Evolutionary conservation across 805 yeast genomes (phyloP), one percentile per base, ranked within the genome.

Genomic region (Wickerhamomyces chaumierensis): DNA sequence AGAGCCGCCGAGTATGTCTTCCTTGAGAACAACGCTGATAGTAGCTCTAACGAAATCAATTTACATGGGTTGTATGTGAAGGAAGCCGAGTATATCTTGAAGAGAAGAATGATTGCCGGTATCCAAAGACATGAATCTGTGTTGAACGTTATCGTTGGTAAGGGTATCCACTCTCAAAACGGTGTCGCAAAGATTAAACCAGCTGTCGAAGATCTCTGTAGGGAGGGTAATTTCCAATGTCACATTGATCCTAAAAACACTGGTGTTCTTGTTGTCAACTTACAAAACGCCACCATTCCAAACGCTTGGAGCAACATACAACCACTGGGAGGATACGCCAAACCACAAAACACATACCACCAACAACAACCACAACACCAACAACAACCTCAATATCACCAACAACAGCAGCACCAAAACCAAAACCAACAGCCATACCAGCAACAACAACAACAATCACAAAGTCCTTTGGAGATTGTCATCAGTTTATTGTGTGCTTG

Each of bases 1-100:
- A 75, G 78, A 57, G 98, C 97, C 4, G 96, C 96, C 1, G 85
- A 79, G 56, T 87, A 79, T 52, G 95, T 84, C 2, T 90, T 90
- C 57, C 65, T 78, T 33, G 88, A 82, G 47, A 90, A 90, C 58
- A 90, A 90, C 54, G 73, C 84, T 31, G 96, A 88, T 53, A 78
- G 90, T n/a, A 78, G 72, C 25, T 68, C 69, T 18, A 81, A 85
- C 57, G 97, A 90, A 59, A 86, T 90, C 45, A 97, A 90, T 61
- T 66, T 90, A 38, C 98, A 90, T 58, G 98, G 98, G 0, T 63
- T 90, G 23, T 88, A 69, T 49, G 94, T 90, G 16, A 81, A 78
- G 55, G 98, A 90, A 61, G 96, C 96, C 7, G 74, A 75, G 43
- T 81, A 75, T 54, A 74, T 81, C 37, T 65, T 90, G 46, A 83